Percentiles rank a stretch among this genome's conserved stretches.
Conservation (phyloP, 2,329 filamentous ascomycete species). For the Claviceps cyperi region DNA sequence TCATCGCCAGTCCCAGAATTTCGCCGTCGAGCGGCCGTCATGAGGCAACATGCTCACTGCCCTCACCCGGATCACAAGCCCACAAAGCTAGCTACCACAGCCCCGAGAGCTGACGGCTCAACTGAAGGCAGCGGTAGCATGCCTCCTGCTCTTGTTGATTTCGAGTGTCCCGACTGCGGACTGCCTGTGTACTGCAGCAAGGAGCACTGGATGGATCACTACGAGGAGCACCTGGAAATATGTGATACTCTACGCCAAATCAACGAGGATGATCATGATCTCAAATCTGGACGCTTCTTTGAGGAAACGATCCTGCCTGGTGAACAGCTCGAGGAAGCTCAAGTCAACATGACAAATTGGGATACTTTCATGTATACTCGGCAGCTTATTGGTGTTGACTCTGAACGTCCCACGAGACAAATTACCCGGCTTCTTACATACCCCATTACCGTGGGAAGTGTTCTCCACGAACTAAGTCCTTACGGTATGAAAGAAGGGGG, state of each 20-base stretch:
- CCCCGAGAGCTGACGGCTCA: conserved; percentile 47
- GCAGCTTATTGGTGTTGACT: conserved; percentile 81
- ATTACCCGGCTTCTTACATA: conserved; percentile 89
- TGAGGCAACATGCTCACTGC: conserved; percentile 85
- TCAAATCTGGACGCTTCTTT: conserved; percentile 81
- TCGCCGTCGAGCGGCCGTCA: conserved; percentile 73
- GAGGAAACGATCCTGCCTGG: conserved; percentile 87
- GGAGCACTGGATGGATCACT: conserved; percentile 91
- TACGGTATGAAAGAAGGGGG: conserved; percentile 66
- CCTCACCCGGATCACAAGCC: conserved; percentile 78
- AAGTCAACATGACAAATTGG: conserved; percentile 98
- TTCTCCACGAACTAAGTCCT: conserved; percentile 87
- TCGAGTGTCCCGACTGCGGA: conserved; percentile 93
- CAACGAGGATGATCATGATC: conserved; percentile 95
- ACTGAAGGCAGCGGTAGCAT: conserved; percentile 39
- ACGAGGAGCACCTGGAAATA: conserved; percentile 80
- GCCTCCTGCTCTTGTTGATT: conserved; percentile 70
- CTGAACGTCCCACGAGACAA: conserved; percentile 81
- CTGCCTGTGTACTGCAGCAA: conserved; percentile 88
- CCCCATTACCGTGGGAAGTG: conserved; percentile 77
- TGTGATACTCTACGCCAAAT: conserved; percentile 85
- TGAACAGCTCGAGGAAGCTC: conserved; percentile 77
- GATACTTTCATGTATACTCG: conserved; percentile 91
- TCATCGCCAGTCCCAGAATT: conserved; percentile 82
- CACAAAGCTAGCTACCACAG: conserved; percentile 52